Base-by-base conservation (phyloP, 768 basidiomycete genomes). In the Hericium coralloides region DNA sequence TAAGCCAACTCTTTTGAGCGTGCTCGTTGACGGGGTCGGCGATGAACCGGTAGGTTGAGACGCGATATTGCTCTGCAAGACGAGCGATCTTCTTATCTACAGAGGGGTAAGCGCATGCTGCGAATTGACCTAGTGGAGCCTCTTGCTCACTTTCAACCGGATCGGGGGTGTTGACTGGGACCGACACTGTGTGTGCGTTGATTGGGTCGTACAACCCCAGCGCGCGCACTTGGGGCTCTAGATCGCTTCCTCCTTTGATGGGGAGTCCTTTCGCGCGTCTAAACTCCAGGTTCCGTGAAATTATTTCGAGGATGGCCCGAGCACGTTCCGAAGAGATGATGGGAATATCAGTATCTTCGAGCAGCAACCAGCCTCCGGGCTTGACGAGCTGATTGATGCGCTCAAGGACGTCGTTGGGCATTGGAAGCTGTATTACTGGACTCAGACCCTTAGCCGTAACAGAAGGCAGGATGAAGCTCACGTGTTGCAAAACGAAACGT, bases 311-410 rank as follows among this genome's bases (percentile, higher is more conserved):
- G 31, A 31, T 2, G 31, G 31, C 31, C 31, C 2, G 31, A 6
- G 31, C 31, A 31, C 10, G 31, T 9, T 31, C 31, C 5, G 31
- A 31, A 31, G 31, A 31, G 31, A 9, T 9, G 7, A 8, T 31
- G 10, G 31, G 31, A 31, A 9, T 9, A 31, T 56, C 55, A n/a
- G 58, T 53, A 12, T 68, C 67, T 18, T 66, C 66, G 52, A 68
- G 22, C 39, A 68, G 58, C 23, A 68, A 58, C 63, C 64, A 65
- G 23, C 66, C 67, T 2, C 66, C 63, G 3, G 66, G 66, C 26
- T 55, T 59, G 55, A 68, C 58, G 36, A 66, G 60, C 50, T 59
- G 43, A 37, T 58, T 55, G 14, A 63, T 58, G 38, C 61, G 61
- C 25, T 52, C 25, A 14, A 67, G 58, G 17, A 57, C 52, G 7